Evolutionary conservation across 1,284 basidiomycete genomes (phyloP), one percentile per base, ranked within the genome.

Genomic region (Pyrrhoderma noxium): DNA sequence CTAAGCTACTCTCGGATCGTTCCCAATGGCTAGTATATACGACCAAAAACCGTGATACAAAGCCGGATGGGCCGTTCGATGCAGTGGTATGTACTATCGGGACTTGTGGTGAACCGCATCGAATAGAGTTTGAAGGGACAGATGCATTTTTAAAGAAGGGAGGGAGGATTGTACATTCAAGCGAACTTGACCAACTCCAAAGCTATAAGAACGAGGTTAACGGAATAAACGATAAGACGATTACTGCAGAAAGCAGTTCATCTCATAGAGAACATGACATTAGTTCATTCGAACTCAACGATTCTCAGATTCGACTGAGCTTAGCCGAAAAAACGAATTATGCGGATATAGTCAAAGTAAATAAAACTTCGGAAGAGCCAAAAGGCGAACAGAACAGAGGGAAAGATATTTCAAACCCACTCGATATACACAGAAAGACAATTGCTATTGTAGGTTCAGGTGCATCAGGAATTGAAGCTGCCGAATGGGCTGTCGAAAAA

Each of bases 381-480:
- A 34, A n/a, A n/a, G n/a, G n/a, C n/a, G 39, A 52, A 0, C 18
- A 40, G 2, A 57, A 58, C 2, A 55, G 57, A 27, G 47, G 46
- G 25, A 21, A 2, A 2, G 7, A 18, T 3, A 57, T 65, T 35
- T 19, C 42, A 9, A 48, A 52, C 11, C 60, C 61, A 14, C 61
- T 62, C 4, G 64, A 68, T 46, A 64, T 63, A 14, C 61, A 66
- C 7, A 77, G 71, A 0, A 80, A 79, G 64, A 71, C 67, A 14
- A 65, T 79, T 2, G 67, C 75, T 9, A 69, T 80, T 2, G 67
- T 84, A 21, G 81, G 80, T 0, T 74, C 74, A 37, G 80, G 80
- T 0, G 80, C 81, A 0, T 77, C 74, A 45, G 80, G 76, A 7
- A 75, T 82, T 14, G 80, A 83, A 58, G 75, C 79, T 1, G 75